Percentiles rank a stretch among this genome's conserved stretches.
Conservation (phyloP, 2,329 filamentous ascomycete species). For the Colletotrichum scovillei region DNA sequence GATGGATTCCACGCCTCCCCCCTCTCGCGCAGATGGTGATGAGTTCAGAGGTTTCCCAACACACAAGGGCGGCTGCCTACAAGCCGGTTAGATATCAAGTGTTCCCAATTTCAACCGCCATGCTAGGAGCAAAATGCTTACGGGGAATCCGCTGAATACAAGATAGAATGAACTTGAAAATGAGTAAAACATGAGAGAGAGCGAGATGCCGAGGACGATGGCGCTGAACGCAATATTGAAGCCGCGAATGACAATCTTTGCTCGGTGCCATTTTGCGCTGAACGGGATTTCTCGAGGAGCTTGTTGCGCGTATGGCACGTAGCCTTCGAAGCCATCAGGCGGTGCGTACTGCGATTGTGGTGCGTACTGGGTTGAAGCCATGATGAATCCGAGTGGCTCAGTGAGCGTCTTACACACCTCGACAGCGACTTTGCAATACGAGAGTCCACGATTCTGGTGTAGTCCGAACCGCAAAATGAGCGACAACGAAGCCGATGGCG, state of each 20-base stretch:
- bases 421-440: neutral
- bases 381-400: neutral
- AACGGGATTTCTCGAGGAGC: constrained; percentile 1
- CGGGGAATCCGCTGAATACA: constrained; percentile 7
- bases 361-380: neutral
- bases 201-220: constrained; percentile 27
- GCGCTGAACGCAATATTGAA: constrained; percentile 41
- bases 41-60: constrained; percentile 52
- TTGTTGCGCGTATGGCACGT: constrained; percentile 22
- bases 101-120: neutral
- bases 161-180: neutral
- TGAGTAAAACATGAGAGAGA: neutral
- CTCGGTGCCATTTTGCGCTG: constrained; percentile 41
- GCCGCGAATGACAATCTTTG: constrained; percentile 46
- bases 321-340: constrained; percentile 21
- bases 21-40: constrained; percentile 48
- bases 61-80: constrained; percentile 49
- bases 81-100: neutral
- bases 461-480: neutral
- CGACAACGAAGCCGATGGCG: neutral
- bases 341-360: neutral
- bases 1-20: constrained; percentile 51
- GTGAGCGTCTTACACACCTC: neutral
- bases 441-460: neutral
- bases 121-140: neutral